These are phyloP conservation scores for Didymella glomerata DNA, from an alignment of 2,329 filamentous ascomycete species.

Conservation along the genomic window DNA sequence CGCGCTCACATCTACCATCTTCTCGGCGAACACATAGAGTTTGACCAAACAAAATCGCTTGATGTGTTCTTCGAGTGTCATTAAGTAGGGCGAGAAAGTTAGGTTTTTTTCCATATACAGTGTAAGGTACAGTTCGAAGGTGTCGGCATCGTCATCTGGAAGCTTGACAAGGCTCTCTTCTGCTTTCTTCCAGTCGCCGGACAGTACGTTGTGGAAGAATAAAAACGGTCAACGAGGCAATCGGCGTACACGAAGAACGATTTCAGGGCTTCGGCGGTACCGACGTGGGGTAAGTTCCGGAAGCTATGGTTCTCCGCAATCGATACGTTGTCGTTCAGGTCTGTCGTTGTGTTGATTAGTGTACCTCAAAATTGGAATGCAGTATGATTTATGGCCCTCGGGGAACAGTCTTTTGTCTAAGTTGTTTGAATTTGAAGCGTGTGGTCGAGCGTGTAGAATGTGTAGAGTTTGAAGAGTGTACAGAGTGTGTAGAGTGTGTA, in stretches of 20 bases:
- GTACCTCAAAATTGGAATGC: too few relatives aligned
- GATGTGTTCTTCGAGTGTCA: too few relatives aligned
- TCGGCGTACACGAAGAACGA: neutral
- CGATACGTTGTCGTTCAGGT: too few relatives aligned
- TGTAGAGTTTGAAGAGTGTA: too few relatives aligned
- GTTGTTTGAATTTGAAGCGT: too few relatives aligned
- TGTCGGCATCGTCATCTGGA: slow-evolving; percentile 9
- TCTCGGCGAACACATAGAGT: slow-evolving; percentile 27
- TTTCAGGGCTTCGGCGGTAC: neutral
- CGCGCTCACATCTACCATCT: slow-evolving; percentile 18
- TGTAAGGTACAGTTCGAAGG: slow-evolving; percentile 13
- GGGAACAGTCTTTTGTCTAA: too few relatives aligned
- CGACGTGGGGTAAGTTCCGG: neutral
- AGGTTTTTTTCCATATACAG: slow-evolving; percentile 9
- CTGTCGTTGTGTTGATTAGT: too few relatives aligned
- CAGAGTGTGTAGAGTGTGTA: too few relatives aligned
- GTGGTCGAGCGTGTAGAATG: too few relatives aligned
- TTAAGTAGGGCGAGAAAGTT: neutral
- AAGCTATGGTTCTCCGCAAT: neutral
- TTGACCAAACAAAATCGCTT: neutral
- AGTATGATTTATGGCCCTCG: too few relatives aligned
- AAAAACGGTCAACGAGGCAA: neutral
- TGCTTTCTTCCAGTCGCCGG: slow-evolving; percentile 17
- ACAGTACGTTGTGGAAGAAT: slow-evolving; percentile 19
- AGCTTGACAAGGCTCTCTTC: slow-evolving; percentile 7